Base-by-base conservation (phyloP, 805 yeast genomes). In the Myxozyma lipomycoides region DNA sequence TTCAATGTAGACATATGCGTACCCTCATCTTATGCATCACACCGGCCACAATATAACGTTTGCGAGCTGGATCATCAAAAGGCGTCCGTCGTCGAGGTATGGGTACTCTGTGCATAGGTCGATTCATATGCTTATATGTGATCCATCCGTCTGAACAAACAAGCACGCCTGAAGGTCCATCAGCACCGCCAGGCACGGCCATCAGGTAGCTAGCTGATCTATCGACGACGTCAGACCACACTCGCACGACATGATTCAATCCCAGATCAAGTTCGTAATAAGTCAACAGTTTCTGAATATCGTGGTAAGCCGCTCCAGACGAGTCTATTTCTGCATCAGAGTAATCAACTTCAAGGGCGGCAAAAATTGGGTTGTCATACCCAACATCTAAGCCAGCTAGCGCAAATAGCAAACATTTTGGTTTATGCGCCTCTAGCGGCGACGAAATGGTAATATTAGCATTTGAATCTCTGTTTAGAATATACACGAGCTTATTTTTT, bases 251-350 rank as follows among this genome's bases (percentile, higher is more conserved):
- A 63, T 84, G 85, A 62, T 90, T 90, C 42, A 91, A 70, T 0
- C 97, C 96, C 37, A 86, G 74, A 65, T 93, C 97, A 23, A 90
- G 69, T 62, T 87, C 91, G 68, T 91, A 91, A 64, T 78, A 84
- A 2, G 79, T 76, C 46, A 91, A 70, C 25, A 62, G 58, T 44
- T 69, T 73, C 50, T 62, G 37, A 3, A 45, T 58, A 7, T 48
- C 45, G 4, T 51, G 41, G 4, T 51, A 48, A 37, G 54, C 63
- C 54, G 46, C 50, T 40, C 61, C 59, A 15, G 60, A 40, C 1
- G 49, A 45, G 23, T 62, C 62, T 19, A 60, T 63, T 26, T 65
- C 63, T 28, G 69, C 69, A 1, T 68, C 70, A 4, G 71, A 62
- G 50, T 78, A 75, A 46, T 79, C 83, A 5, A 78, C 68, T 62